Base-by-base conservation (phyloP, 2,329 filamentous ascomycete genomes). In the Tympanopsis confertula region DNA sequence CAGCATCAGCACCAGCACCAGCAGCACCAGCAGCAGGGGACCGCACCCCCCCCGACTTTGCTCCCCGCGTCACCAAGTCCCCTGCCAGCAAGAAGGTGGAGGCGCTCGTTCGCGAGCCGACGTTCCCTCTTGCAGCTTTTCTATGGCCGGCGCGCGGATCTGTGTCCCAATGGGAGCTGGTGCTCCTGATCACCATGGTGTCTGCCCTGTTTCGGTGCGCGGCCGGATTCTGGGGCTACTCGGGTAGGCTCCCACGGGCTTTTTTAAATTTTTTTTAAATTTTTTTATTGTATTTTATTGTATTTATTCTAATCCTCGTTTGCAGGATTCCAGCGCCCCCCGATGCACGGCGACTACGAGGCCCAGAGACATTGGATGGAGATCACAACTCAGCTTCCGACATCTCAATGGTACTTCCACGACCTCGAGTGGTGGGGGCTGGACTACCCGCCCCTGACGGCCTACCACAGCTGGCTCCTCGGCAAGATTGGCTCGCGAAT, bases 331-430 rank as follows among this genome's bases (percentile, higher is more conserved):
- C 66, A 81, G 41, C 76, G 74, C 42, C 88, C 88, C 24, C 91
- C 91, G 4, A 87, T 95, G 78, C 84, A 87, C 53, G 91, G 91
- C 46, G 91, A 98, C 59, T 98, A 94, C 61, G 91, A 98, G 64
- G 91, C 91, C 3, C 91, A 98, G 58, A 69, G 91, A 49, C 91
- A 98, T 59, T 98, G 91, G 91, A 94, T 98, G 88, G 91, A 98
- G 54, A 69, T 98, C 46, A 95, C 91, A 2, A 84, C 77, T 5
- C 77, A 94, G 42, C 68, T 98, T 2, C 91, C 91, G 13, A 70
- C 93, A 26, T 91, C 87, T 10, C 83, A 91, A 57, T 98, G 91
- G 91, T 98, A 98, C 60, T 94, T 94, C 54, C 86, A 96, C 57
- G 88, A 98, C 55, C 67, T 96, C 33, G 71, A 89, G 51, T 98